phyloP scores from a whole-genome alignment of 2,329 filamentous ascomycete species.

The Hypoxylon sp. region DNA sequence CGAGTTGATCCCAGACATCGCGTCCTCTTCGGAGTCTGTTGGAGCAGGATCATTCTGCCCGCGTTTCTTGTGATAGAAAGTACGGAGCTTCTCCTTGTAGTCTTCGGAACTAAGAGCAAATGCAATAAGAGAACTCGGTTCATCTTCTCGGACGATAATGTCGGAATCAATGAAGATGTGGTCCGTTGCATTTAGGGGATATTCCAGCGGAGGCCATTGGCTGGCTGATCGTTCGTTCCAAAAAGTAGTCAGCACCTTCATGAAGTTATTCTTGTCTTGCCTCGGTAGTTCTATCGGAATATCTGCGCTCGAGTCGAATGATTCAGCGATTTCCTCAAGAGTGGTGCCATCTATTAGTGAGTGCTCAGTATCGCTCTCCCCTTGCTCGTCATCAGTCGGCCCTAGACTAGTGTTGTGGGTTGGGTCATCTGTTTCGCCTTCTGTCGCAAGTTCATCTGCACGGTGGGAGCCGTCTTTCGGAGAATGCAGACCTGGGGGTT shows the following conservation, averaged over 20 bases:
- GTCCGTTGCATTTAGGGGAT: slow-evolving; percentile 87
- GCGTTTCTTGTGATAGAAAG: slow-evolving; percentile 50
- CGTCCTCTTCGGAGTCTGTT: slow-evolving; percentile 49
- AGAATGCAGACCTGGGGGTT: slow-evolving; percentile 20
- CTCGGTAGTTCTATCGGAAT: slow-evolving; percentile 83
- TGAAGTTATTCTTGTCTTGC: slow-evolving; percentile 90
- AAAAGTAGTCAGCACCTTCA: slow-evolving; percentile 97
- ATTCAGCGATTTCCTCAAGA: slow-evolving; percentile 72
- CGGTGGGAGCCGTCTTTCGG: slow-evolving; percentile 48
- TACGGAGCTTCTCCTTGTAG: slow-evolving; percentile 81
- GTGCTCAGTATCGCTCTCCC: slow-evolving; percentile 78
- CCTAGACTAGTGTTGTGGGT: slow-evolving; percentile 66
- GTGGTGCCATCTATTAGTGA: slow-evolving; percentile 76
- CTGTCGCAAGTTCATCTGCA: slow-evolving; percentile 53
- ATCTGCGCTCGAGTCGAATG: slow-evolving; percentile 70
- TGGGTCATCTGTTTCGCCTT: slow-evolving; percentile 59
- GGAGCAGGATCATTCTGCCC: slow-evolving; percentile 41
- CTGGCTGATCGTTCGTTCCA: slow-evolving; percentile 98
- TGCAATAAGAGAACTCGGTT: slow-evolving; percentile 95
- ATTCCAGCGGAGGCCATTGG: slow-evolving; percentile 92
- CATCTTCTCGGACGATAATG: slow-evolving; percentile 96
- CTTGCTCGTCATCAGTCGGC: slow-evolving; percentile 76
- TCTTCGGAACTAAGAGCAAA: slow-evolving; percentile 90
- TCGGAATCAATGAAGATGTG: slow-evolving; percentile 98
- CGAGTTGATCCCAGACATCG: slow-evolving; percentile 50